Percentiles rank a stretch among this genome's conserved stretches.
These are phyloP conservation scores for Neurospora discreta DNA, from an alignment of 495 filamentous ascomycete species.

Conservation along the genomic window DNA sequence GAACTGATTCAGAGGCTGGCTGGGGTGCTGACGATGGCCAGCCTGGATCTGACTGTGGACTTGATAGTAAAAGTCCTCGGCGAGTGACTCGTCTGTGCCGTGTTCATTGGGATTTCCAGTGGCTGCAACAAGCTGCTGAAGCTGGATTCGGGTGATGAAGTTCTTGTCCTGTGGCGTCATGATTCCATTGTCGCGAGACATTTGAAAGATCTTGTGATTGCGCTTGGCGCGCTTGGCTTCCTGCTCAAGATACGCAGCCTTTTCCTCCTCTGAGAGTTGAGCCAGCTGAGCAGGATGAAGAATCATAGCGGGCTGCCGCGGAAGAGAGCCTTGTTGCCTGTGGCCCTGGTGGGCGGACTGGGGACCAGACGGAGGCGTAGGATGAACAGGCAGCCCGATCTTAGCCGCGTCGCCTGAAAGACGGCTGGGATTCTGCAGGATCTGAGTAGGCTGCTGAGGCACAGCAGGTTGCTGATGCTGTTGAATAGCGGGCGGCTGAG, in stretches of 20 bases:
- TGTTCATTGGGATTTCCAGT: conserved; percentile 76
- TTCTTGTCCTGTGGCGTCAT: conserved; percentile 99
- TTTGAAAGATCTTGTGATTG: conserved; percentile 92
- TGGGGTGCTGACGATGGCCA: conserved; percentile 72
- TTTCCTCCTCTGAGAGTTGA: conserved; percentile 65
- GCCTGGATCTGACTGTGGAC: conserved; percentile 90
- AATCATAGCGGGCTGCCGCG: conserved; percentile 34
- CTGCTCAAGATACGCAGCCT: conserved; percentile 68
- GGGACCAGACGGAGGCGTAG: conserved; percentile 7
- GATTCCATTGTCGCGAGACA: conserved; percentile 89
- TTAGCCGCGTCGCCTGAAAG: conserved; percentile 27
- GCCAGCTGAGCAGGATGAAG: conserved; percentile 66
- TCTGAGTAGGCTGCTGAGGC: conserved; percentile 43
- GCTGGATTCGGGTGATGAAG: conserved; percentile 93
- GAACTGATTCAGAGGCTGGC: conserved; percentile 87
- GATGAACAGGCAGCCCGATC: conserved; percentile 16
- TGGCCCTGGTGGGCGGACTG: conserved; percentile 23
- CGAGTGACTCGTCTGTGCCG: conserved; percentile 64
- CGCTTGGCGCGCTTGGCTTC: conserved; percentile 93
- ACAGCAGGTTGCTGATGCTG: conserved; percentile 40
- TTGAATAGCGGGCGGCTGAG: conserved; percentile 21
- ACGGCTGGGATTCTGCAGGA: conserved; percentile 39
- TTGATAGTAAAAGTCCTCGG: conserved; percentile 98
- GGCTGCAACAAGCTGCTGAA: conserved; percentile 88
- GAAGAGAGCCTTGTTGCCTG: conserved; percentile 27